A percentile compares a stretch with the other conserved stretches of the same genome.
Evolutionary conservation across 306 rosid genomes (phyloP).

Genomic region (Lathyrus sativus): DNA sequence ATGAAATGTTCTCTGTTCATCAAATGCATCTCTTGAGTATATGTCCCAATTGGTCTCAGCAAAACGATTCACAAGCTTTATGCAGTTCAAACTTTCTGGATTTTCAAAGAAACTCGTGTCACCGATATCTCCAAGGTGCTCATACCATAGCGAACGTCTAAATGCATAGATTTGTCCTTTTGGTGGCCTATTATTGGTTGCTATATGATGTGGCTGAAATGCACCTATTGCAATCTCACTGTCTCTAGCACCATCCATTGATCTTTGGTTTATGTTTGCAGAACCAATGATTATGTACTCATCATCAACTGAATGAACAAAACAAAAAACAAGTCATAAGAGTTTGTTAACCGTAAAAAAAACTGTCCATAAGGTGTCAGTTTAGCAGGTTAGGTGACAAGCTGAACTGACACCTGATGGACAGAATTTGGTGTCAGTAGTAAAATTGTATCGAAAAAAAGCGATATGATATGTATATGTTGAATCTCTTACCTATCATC

Average conservation of each 20-base stretch:
- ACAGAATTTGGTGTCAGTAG: no score
- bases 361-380: no score
- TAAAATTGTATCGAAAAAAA: background rate
- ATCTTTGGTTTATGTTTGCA: constrained; percentile 87
- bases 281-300: constrained; percentile 92
- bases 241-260: constrained; percentile 93
- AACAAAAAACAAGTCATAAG: background rate
- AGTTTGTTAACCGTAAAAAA: background rate
- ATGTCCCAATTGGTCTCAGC: constrained; percentile 41
- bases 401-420: no score
- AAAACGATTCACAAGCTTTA: constrained; percentile 27
- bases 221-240: constrained; percentile 92
- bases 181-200: constrained; percentile 35
- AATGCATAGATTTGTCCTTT: constrained; percentile 67
- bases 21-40: constrained; percentile 33
- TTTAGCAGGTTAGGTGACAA: no score
- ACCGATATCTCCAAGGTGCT: constrained; percentile 53
- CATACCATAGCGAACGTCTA: constrained; percentile 66
- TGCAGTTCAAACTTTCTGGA: constrained; percentile 45
- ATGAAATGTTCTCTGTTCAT: constrained; percentile 22
- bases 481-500: constrained; percentile 76
- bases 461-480: background rate
- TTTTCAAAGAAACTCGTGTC: constrained; percentile 4
- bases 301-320: constrained; percentile 65
- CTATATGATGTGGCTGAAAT: constrained; percentile 62